Conservation (phyloP, 176 grass and related monocot species). For the Poa annua region DNA sequence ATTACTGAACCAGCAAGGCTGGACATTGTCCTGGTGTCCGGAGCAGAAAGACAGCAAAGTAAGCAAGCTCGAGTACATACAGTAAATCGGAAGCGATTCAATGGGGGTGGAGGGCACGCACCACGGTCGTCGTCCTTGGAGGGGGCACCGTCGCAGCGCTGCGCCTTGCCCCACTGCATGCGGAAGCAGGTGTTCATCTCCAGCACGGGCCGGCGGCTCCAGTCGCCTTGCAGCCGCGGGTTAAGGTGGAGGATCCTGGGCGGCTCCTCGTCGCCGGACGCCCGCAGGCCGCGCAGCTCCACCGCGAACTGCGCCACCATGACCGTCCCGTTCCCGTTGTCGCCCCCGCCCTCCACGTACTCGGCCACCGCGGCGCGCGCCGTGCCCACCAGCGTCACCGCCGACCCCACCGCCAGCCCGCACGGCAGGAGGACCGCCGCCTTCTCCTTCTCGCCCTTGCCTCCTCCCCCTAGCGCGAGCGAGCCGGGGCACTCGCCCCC, state of each 20-base stretch:
- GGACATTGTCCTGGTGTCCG: background rate
- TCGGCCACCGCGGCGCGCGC: slow-evolving; percentile 53
- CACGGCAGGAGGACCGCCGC: slow-evolving; percentile 74
- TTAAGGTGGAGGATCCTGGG: slow-evolving; percentile 95
- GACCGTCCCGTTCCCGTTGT: slow-evolving; percentile 66
- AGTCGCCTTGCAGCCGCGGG: slow-evolving; percentile 80
- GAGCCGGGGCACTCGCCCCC: slow-evolving; percentile 57
- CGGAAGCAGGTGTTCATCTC: slow-evolving; percentile 93
- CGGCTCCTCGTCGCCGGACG: slow-evolving; percentile 75
- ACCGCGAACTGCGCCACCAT: slow-evolving; percentile 92
- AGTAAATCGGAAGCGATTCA: background rate
- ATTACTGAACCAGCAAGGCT: too few relatives aligned
- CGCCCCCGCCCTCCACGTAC: slow-evolving; percentile 60
- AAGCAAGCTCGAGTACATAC: background rate
- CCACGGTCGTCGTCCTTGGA: slow-evolving; percentile 63
- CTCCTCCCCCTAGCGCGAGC: slow-evolving; percentile 21
- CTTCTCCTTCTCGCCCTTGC: slow-evolving; percentile 25
- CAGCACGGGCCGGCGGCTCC: slow-evolving; percentile 73
- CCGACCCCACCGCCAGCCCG: slow-evolving; percentile 73
- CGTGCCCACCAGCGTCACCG: slow-evolving; percentile 80
- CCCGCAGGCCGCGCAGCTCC: slow-evolving; percentile 72
- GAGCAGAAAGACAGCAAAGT: background rate
- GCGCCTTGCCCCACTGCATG: slow-evolving; percentile 91
- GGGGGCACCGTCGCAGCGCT: slow-evolving; percentile 70
- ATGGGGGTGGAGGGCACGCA: slow-evolving; percentile 3